These are phyloP conservation scores for Aurinia saxatilis DNA, from an alignment of 345 rosid genomes.

Conservation along the genomic window DNA sequence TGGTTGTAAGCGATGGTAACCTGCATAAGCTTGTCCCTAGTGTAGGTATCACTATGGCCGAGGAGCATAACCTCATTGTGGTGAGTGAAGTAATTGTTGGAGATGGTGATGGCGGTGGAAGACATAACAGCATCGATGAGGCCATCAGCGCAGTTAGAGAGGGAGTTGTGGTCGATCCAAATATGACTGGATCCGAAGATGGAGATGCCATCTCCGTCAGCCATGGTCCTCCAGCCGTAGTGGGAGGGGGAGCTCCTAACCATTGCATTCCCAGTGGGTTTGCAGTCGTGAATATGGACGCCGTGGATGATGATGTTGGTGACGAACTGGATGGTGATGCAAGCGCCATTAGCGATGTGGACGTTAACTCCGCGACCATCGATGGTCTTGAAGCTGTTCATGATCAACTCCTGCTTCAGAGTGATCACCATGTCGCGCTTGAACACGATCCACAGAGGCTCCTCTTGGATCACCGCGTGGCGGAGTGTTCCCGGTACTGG, in stretches of 20 bases:
- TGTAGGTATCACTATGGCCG: slow-evolving; percentile 96
- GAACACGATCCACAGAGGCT: slow-evolving; percentile 79
- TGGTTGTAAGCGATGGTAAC: slow-evolving; percentile 98
- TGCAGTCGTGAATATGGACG: slow-evolving; percentile 62
- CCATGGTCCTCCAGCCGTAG: slow-evolving; percentile 76
- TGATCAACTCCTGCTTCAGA: slow-evolving; percentile 61
- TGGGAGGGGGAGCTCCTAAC: slow-evolving; percentile 79
- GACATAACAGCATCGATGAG: slow-evolving; percentile 61
- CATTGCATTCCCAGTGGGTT: slow-evolving; percentile 72
- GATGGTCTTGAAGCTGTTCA: slow-evolving; percentile 84
- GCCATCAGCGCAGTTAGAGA: slow-evolving; percentile 79
- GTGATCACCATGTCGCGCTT: slow-evolving; percentile 73
- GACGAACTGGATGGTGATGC: slow-evolving; percentile 62
- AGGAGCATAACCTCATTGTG: slow-evolving; percentile 91
- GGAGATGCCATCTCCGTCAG: slow-evolving; percentile 76
- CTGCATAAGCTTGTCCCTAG: slow-evolving; percentile 88
- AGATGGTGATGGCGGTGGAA: slow-evolving; percentile 68
- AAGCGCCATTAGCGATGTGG: slow-evolving; percentile 54
- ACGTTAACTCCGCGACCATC: slow-evolving; percentile 70
- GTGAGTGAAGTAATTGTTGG: slow-evolving; percentile 82
- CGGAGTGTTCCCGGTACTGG: slow-evolving; percentile 75
- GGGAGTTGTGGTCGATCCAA: slow-evolving; percentile 89
- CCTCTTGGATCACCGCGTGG: slow-evolving; percentile 69
- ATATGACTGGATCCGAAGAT: slow-evolving; percentile 76
- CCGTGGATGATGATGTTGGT: slow-evolving; percentile 77